Conservation (phyloP, 1,139 yeast genomes). For the Kodamaea anthophila region DNA sequence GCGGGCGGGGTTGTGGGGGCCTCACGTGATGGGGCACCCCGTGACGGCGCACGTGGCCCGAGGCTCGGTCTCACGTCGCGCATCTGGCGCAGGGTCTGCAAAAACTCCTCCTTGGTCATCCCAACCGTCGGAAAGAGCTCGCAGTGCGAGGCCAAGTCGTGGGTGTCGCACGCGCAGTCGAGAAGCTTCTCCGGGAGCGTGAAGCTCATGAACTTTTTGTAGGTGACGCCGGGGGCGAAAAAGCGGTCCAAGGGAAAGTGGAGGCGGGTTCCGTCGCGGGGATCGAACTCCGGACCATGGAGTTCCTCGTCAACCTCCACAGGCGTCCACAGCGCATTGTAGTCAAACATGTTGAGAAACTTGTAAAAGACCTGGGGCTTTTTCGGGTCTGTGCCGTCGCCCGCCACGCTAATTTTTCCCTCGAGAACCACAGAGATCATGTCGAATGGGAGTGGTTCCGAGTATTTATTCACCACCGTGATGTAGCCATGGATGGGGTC, state of each 20-base stretch:
- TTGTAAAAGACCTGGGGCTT: constrained; percentile 15
- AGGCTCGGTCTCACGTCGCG: background rate
- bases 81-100: constrained; percentile 19
- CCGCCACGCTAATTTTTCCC: constrained; percentile 27
- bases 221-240: constrained; percentile 26
- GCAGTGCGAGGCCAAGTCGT: constrained; percentile 29
- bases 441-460: constrained; percentile 41
- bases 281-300: constrained; percentile 21
- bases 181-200: constrained; percentile 31
- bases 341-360: constrained; percentile 25
- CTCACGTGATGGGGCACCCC: too few species aligned
- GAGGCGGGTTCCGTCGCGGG: constrained; percentile 22
- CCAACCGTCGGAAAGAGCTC: constrained; percentile 34
- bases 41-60: background rate
- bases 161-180: constrained; percentile 30
- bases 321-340: constrained; percentile 21
- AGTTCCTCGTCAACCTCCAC: constrained; percentile 10
- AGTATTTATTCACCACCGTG: constrained; percentile 37
- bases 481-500: constrained; percentile 45
- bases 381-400: constrained; percentile 10
- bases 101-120: constrained; percentile 17
- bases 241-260: constrained; percentile 20
- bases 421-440: constrained; percentile 56
- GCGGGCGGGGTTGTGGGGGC: too few species aligned
- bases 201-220: constrained; percentile 37